Conservation (phyloP, 768 basidiomycete species). For the Dioszegia crocea region DNA sequence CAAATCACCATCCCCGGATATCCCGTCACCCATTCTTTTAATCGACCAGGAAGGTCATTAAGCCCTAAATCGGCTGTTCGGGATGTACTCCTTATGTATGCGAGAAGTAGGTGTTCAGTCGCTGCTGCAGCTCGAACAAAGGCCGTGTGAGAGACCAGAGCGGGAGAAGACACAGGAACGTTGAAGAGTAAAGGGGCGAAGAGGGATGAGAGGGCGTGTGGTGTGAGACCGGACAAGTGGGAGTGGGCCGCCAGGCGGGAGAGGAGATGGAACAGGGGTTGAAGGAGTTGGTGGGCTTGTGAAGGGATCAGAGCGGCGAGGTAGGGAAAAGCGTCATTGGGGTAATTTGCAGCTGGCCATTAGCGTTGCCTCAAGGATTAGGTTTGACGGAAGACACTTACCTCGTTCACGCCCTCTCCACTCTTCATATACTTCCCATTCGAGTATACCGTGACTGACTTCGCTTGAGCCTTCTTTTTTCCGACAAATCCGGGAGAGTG, state of each 20-base stretch:
- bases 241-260: constrained; percentile 78
- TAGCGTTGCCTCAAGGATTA: constrained; percentile 2
- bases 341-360: constrained; percentile 60
- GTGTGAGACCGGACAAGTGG: constrained; percentile 79
- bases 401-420: constrained; percentile 81
- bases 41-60: constrained; percentile 61
- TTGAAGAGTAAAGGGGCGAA: constrained; percentile 89
- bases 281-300: constrained; percentile 21
- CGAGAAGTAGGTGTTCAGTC: constrained; percentile 86
- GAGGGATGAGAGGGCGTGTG: constrained; percentile 79
- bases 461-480: constrained; percentile 52
- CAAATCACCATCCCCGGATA: constrained; percentile 76
- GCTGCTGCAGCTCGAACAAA: constrained; percentile 81
- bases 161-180: constrained; percentile 51
- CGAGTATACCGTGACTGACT: constrained; percentile 60
- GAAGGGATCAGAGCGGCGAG: constrained; percentile 55
- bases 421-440: constrained; percentile 75
- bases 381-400: constrained; percentile 42
- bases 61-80: constrained; percentile 23
- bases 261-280: constrained; percentile 71
- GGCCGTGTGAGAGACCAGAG: constrained; percentile 58
- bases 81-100: constrained; percentile 75
- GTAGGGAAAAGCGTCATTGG: constrained; percentile 65
- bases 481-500: constrained; percentile 71
- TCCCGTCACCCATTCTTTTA: constrained; percentile 84